phyloP scores from a whole-genome alignment of 1,139 yeast species.

The Arxiozyma slooffiae region DNA sequence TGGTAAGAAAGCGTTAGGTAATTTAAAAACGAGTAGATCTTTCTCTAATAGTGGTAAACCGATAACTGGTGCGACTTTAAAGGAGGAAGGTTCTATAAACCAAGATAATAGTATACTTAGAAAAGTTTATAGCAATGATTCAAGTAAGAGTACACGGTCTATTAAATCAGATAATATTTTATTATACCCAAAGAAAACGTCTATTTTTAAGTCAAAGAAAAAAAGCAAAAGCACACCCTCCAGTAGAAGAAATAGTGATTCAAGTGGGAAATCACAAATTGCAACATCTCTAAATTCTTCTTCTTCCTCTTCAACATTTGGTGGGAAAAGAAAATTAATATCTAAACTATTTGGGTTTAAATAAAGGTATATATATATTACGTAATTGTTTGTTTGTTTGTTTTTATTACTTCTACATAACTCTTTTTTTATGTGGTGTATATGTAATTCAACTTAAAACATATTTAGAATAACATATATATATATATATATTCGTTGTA shows the following conservation, averaged over 20 bases:
- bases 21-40: background rate
- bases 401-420: background rate
- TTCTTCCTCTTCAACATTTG: background rate
- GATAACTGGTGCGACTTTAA: background rate
- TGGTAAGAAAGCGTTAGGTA: slow-evolving; percentile 9
- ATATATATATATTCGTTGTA: too few species aligned
- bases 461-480: too few species aligned
- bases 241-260: slow-evolving; percentile 6
- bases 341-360: slow-evolving; percentile 5
- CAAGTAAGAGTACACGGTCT: background rate
- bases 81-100: background rate
- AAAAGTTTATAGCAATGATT: background rate
- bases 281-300: slow-evolving; percentile 1
- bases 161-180: background rate
- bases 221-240: slow-evolving; percentile 4
- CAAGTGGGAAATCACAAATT: background rate
- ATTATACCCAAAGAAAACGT: background rate
- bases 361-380: background rate
- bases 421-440: background rate
- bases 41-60: background rate
- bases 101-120: background rate
- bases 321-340: slow-evolving; percentile 1
- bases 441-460: too few species aligned
- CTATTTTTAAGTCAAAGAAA: background rate
- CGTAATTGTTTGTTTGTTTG: background rate